Percentiles rank a stretch among this genome's conserved stretches.
Conservation (phyloP, 441 rosid genomes). For the Erysimum pusillum region DNA sequence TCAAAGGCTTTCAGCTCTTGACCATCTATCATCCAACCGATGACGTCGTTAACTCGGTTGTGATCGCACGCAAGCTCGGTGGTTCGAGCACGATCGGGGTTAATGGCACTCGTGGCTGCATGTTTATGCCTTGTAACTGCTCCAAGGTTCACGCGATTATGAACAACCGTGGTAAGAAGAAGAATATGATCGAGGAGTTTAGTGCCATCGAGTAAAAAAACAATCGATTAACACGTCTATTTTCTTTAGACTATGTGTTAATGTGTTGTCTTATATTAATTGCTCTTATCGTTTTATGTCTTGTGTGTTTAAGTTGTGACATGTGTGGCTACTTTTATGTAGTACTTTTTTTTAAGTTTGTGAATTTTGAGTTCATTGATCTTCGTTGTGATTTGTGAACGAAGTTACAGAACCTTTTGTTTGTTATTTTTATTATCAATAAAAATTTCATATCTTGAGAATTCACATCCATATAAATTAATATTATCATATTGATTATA, state of each 20-base stretch:
- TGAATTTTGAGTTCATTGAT: conserved; percentile 37
- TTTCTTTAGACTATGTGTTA: conserved; percentile 17
- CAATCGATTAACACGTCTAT: conserved; percentile 8
- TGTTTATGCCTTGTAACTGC: conserved; percentile 48
- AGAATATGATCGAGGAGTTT: conserved; percentile 44
- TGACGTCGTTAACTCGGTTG: conserved; percentile 85
- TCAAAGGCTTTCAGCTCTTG: conserved; percentile 73
- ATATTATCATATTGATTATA: neutral
- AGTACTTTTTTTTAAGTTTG: conserved; percentile 27
- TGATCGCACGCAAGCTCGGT: conserved; percentile 66
- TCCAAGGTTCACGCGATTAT: conserved; percentile 47
- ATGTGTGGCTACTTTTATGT: conserved; percentile 11
- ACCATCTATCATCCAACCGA: conserved; percentile 79
- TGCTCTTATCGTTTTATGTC: conserved; percentile 18
- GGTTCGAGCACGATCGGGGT: no score
- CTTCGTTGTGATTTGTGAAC: neutral
- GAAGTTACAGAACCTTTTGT: conserved; percentile 32
- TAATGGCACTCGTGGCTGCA: conserved; percentile 46
- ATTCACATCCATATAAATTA: conserved; percentile 3
- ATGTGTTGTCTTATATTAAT: conserved; percentile 23
- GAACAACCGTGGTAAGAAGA: conserved; percentile 42
- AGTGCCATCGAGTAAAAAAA: conserved; percentile 44
- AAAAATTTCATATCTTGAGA: conserved; percentile 19
- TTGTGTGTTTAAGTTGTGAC: conserved; percentile 24
- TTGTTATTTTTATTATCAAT: conserved; percentile 27